phyloP scores from a whole-genome alignment of 176 grass and related monocot species.

The Lolium rigidum region DNA sequence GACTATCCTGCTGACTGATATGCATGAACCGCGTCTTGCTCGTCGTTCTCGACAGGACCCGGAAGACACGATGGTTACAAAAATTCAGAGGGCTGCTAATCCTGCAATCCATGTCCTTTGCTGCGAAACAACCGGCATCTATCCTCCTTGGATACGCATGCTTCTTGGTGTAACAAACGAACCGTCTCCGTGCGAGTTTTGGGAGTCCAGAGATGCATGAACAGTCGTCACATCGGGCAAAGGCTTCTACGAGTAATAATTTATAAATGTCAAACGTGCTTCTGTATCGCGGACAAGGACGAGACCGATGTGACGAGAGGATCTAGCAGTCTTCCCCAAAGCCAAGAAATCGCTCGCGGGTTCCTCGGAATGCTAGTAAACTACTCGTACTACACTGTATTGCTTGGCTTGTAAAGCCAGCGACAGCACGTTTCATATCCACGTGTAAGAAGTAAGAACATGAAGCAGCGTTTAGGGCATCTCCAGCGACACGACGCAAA shows the following conservation, averaged over 20 bases:
- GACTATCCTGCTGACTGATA: background rate
- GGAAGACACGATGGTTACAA: constrained; percentile 12
- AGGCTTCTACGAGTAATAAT: background rate
- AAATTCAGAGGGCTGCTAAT: background rate
- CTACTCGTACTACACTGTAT: constrained; percentile 1
- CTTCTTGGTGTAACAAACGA: background rate
- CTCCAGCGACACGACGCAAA: no score
- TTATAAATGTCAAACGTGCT: constrained; percentile 1
- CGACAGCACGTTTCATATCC: constrained; percentile 19
- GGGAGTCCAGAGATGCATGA: constrained; percentile 30
- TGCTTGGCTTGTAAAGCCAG: constrained; percentile 46
- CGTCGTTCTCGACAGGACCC: constrained; percentile 37
- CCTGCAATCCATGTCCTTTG: background rate
- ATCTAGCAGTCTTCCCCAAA: constrained; percentile 4
- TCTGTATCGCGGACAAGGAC: constrained; percentile 44
- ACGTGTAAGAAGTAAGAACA: constrained; percentile 28
- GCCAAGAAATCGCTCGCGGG: constrained; percentile 41
- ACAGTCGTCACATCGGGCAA: constrained; percentile 29
- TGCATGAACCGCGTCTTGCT: constrained; percentile 21
- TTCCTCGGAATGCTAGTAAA: constrained; percentile 4
- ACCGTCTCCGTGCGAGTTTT: background rate
- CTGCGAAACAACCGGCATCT: constrained; percentile 33
- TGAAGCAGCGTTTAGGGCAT: constrained; percentile 10
- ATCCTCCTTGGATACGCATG: constrained; percentile 32
- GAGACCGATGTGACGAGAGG: constrained; percentile 31